Conservation (phyloP, 371 early-diverging fungal genomes). For the Blakeslea trispora region DNA sequence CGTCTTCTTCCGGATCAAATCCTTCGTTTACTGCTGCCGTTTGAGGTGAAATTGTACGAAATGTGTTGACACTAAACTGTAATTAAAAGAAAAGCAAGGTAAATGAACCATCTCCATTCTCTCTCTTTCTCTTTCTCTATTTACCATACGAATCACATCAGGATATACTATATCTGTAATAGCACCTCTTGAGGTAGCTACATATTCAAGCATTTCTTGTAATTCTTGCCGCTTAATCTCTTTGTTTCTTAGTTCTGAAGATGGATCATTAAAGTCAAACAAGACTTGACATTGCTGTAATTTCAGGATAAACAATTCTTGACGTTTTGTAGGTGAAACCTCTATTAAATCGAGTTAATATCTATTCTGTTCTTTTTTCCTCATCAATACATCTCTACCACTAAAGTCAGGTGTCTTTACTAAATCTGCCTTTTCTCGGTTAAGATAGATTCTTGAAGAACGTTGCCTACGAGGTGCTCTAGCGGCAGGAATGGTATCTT, state of each 20-base stretch:
- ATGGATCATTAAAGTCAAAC: conserved; percentile 93
- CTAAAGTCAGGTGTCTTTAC: conserved; percentile 77
- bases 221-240: conserved; percentile 93
- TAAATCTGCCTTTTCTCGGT: conserved; percentile 71
- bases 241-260: conserved; percentile 87
- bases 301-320: conserved; percentile 85
- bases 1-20: conserved; percentile 97
- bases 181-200: conserved; percentile 81
- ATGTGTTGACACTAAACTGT: conserved; percentile 84
- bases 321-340: conserved; percentile 72
- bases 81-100: no score
- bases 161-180: conserved; percentile 90
- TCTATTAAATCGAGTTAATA: conserved; percentile 49
- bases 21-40: conserved; percentile 66
- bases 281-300: conserved; percentile 87
- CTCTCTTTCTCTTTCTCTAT: no score
- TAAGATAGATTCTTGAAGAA: conserved; percentile 79
- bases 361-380: no score
- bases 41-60: conserved; percentile 93
- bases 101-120: no score
- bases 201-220: conserved; percentile 91
- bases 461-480: conserved; percentile 84
- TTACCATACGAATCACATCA: conserved; percentile 91
- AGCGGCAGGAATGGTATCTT: conserved; percentile 79
- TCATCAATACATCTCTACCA: conserved; percentile 67